Evolutionary conservation across 139 green algal genomes (phyloP).

Genomic region (Tetratostichococcus sp.): DNA sequence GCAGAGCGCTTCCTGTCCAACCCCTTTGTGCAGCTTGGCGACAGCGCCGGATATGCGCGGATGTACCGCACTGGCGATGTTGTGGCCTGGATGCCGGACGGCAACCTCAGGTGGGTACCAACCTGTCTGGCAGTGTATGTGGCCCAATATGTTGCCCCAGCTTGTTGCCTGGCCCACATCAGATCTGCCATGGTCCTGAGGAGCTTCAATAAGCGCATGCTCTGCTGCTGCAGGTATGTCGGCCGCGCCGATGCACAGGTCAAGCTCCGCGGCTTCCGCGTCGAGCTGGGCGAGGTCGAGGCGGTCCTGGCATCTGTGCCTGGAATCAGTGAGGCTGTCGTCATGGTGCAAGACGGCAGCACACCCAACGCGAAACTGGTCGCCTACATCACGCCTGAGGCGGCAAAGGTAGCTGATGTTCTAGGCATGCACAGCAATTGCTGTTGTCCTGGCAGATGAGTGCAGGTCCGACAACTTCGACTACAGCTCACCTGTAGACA

Average conservation of each 20-base stretch:
- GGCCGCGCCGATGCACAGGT: constrained; percentile 20
- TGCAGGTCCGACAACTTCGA: too few species aligned
- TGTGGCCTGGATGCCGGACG: constrained; percentile 28
- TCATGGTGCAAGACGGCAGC: neutral
- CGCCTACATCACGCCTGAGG: constrained; percentile 10
- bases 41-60: neutral
- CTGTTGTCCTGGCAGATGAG: too few species aligned
- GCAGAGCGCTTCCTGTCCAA: constrained; percentile 2
- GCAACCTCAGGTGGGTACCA: neutral
- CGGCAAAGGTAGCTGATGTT: too few species aligned
- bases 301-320: neutral
- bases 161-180: too few species aligned
- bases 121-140: too few species aligned
- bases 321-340: neutral
- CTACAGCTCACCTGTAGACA: too few species aligned
- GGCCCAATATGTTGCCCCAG: too few species aligned
- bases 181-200: too few species aligned
- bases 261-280: constrained; percentile 44
- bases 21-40: constrained; percentile 25
- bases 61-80: constrained; percentile 36
- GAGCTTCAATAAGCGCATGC: too few species aligned
- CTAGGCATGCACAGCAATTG: too few species aligned
- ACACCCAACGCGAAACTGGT: constrained; percentile 5
- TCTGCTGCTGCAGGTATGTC: neutral
- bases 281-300: constrained; percentile 50